phyloP scores from a whole-genome alignment of 2,329 filamentous ascomycete species.

The Exutisphaerella laricina region DNA sequence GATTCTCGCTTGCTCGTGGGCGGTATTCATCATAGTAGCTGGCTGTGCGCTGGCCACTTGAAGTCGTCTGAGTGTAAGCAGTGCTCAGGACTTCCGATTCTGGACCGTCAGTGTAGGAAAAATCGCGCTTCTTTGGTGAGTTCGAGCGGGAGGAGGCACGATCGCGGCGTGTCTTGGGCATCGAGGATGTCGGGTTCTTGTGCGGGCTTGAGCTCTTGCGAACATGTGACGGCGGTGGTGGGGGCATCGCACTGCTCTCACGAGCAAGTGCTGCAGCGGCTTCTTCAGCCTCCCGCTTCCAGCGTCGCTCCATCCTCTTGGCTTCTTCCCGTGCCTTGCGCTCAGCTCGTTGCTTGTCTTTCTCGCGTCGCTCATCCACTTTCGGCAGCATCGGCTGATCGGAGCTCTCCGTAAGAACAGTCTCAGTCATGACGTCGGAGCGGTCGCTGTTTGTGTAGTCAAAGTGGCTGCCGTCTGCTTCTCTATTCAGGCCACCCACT shows the following conservation, averaged over 20 bases:
- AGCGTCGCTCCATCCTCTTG: conserved; percentile 35
- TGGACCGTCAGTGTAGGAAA: conserved; percentile 31
- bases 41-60: conserved; percentile 20
- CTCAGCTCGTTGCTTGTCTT: conserved; percentile 38
- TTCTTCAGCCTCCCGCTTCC: conserved; percentile 38
- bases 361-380: conserved; percentile 27
- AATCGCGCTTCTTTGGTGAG: conserved; percentile 33
- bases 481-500: conserved; percentile 82
- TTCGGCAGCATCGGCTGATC: conserved; percentile 33
- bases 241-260: conserved; percentile 26
- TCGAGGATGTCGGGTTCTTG: conserved; percentile 26
- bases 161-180: conserved; percentile 23
- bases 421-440: conserved; percentile 51
- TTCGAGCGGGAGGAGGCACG: conserved; percentile 23
- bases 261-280: conserved; percentile 33
- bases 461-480: conserved; percentile 72
- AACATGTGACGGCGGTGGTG: conserved; percentile 19
- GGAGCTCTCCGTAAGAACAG: conserved; percentile 41
- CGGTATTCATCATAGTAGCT: conserved; percentile 36
- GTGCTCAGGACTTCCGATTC: conserved; percentile 32
- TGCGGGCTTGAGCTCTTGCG: conserved; percentile 26
- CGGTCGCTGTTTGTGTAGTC: conserved; percentile 67
- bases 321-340: conserved; percentile 36
- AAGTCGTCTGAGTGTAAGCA: conserved; percentile 35
- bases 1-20: conserved; percentile 25